phyloP scores from a whole-genome alignment of 495 filamentous ascomycete species.

The Tetracladium setigerum region DNA sequence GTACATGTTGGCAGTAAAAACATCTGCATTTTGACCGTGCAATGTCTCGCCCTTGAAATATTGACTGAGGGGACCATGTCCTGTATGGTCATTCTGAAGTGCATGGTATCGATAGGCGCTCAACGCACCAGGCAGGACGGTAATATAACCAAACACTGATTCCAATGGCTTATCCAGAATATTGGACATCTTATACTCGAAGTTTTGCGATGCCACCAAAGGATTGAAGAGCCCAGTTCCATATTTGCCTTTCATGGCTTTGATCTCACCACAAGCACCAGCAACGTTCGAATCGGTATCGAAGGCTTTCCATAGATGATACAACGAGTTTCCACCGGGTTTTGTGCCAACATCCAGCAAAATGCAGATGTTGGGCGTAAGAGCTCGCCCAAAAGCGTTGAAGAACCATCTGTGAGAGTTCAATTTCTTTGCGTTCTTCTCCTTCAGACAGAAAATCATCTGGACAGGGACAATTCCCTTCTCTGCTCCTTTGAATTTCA shows the following conservation, averaged over 20 bases:
- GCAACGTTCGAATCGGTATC: slow-evolving; percentile 95
- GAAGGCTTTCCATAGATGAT: slow-evolving; percentile 98
- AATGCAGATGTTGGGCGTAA: slow-evolving; percentile 95
- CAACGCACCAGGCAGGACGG: slow-evolving; percentile 88
- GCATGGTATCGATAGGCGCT: slow-evolving; percentile 96
- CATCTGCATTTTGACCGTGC: slow-evolving; percentile 93
- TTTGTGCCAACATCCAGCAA: slow-evolving; percentile 93
- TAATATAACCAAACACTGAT: slow-evolving; percentile 96
- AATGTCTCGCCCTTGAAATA: slow-evolving; percentile 99
- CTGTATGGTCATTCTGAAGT: slow-evolving; percentile 91
- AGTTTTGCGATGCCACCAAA: slow-evolving; percentile 94
- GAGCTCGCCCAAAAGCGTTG: slow-evolving; percentile 89
- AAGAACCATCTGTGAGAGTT: slow-evolving; percentile 99
- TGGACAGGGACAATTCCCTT: slow-evolving; percentile 99
- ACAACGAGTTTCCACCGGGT: slow-evolving; percentile 78
- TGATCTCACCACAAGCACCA: slow-evolving; percentile 95
- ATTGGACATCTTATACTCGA: slow-evolving; percentile 99
- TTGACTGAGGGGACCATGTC: slow-evolving; percentile 91
- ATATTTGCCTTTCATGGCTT: slow-evolving; percentile 82
- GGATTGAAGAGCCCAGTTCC: slow-evolving; percentile 85
- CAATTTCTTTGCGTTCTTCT: slow-evolving; percentile 95
- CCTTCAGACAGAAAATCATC: slow-evolving; percentile 97
- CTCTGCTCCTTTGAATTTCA: slow-evolving; percentile 98
- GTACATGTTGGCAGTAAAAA: slow-evolving; percentile 99
- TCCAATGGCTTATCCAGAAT: slow-evolving; percentile 97